These are phyloP conservation scores for Hypoxylon lenormandii DNA, from an alignment of 495 filamentous ascomycete species.

Conservation along the genomic window DNA sequence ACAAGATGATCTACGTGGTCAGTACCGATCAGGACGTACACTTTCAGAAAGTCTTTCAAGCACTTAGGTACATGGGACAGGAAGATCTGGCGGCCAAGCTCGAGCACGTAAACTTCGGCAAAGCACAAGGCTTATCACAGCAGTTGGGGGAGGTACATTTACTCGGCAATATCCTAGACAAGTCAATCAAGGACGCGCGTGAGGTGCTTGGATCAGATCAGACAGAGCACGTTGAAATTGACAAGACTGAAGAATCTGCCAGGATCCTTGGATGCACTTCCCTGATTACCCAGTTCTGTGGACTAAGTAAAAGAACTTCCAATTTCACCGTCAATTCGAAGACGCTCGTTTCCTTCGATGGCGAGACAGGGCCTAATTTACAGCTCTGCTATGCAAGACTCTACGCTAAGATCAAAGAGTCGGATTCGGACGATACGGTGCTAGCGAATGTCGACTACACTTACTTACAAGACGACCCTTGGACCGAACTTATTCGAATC, in stretches of 20 bases:
- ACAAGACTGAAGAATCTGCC: slow-evolving; percentile 57
- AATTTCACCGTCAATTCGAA: slow-evolving; percentile 76
- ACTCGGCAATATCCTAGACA: slow-evolving; percentile 73
- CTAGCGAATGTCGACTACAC: slow-evolving; percentile 66
- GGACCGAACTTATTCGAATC: slow-evolving; percentile 68
- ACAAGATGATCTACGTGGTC: slow-evolving; percentile 83
- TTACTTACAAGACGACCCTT: slow-evolving; percentile 68
- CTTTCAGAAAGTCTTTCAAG: slow-evolving; percentile 77
- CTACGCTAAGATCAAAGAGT: slow-evolving; percentile 70
- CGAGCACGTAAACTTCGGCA: slow-evolving; percentile 79
- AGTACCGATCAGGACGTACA: slow-evolving; percentile 78
- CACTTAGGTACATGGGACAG: slow-evolving; percentile 74
- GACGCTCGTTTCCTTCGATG: slow-evolving; percentile 76
- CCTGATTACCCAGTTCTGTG: slow-evolving; percentile 77
- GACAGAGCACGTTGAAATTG: slow-evolving; percentile 69
- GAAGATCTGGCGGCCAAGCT: slow-evolving; percentile 71
- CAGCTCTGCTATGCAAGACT: slow-evolving; percentile 78
- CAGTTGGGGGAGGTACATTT: slow-evolving; percentile 77
- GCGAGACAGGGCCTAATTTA: slow-evolving; percentile 76
- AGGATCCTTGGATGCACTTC: slow-evolving; percentile 50
- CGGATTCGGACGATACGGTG: slow-evolving; percentile 57
- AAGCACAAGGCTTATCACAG: slow-evolving; percentile 77
- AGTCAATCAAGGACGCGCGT: slow-evolving; percentile 77
- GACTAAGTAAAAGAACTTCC: slow-evolving; percentile 73
- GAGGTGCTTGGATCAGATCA: slow-evolving; percentile 73